Base-by-base conservation (phyloP, 2,329 filamentous ascomycete genomes). In the Blastomyces gilchristii region DNA sequence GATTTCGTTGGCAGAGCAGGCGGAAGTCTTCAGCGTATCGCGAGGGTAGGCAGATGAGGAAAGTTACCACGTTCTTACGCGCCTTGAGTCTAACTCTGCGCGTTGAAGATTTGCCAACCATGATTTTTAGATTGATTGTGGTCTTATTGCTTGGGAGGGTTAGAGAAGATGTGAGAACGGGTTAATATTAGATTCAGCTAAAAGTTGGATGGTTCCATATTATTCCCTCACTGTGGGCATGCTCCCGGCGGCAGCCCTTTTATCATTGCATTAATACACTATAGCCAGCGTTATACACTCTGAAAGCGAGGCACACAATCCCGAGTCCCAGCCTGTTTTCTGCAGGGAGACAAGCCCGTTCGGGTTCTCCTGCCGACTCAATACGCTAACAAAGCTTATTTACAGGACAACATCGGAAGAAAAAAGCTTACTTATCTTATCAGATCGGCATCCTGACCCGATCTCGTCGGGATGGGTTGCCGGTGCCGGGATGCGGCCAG, bases 1-100 rank as follows among this genome's bases (percentile, higher is more conserved):
- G 83, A 66, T 87, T 87, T 58, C 84, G 79, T 1, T 77, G 76
- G 71, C 85, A 87, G 31, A 87, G 80, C 22, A 79, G 71, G 14
- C 81, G 78, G 71, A 87, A 87, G 70, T 86, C 82, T 22, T 74
- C 60, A 14, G 85, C 84, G 70, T 85, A 83, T 41, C 74, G 71
- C 1, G 79, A 80, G 0, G 84, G 84, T 0, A 87, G 76, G 12
- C 87, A 77, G 49, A 87, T 78, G 47, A 87, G 76, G 67, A 75
- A 58, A 14, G 61, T 52, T 41, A 61, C 54, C n/a, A 3, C 49
- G 41, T 61, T 61, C 53, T 61, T 61, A 31, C 47, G 34, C 3
- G 60, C 60, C n/a, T 54, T 43, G 31, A 54, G 60, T 6, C 60
- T 28, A 37, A 54, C 60, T 25, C 7, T 18, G 34, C 28, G 31